These are phyloP conservation scores for Lepiota brunneoincarnata DNA, from an alignment of 768 basidiomycete species.

Conservation along the genomic window DNA sequence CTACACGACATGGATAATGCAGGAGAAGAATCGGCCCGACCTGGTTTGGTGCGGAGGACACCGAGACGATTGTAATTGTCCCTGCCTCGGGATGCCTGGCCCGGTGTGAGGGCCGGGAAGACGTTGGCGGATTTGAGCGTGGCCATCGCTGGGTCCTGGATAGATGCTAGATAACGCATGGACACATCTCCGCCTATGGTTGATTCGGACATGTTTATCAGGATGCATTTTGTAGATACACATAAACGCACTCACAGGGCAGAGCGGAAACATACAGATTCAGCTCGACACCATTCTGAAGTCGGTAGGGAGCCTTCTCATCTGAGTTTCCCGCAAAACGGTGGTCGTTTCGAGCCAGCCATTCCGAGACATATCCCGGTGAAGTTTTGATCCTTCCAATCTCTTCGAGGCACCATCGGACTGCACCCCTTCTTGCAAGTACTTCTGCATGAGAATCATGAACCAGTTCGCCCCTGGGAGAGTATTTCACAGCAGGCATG, in stretches of 20 bases:
- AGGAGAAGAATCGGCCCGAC: constrained; percentile 82
- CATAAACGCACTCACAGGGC: constrained; percentile 40
- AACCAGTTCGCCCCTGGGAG: constrained; percentile 69
- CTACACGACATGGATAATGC: constrained; percentile 90
- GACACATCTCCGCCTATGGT: constrained; percentile 85
- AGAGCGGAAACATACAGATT: constrained; percentile 70
- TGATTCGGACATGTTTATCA: neutral
- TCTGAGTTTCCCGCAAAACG: constrained; percentile 9
- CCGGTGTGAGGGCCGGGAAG: constrained; percentile 31
- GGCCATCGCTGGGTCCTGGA: constrained; percentile 76
- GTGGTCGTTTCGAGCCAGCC: constrained; percentile 1
- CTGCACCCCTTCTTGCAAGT: constrained; percentile 75
- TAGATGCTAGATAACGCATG: constrained; percentile 67
- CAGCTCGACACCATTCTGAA: constrained; percentile 47
- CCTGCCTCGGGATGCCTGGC: constrained; percentile 64
- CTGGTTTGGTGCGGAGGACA: constrained; percentile 90
- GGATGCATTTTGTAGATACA: neutral
- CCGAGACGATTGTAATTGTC: constrained; percentile 75
- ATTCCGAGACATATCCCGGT: constrained; percentile 32
- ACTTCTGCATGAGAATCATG: constrained; percentile 94
- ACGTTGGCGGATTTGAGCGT: constrained; percentile 52
- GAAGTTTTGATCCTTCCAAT: constrained; percentile 34
- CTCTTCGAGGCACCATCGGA: constrained; percentile 81
- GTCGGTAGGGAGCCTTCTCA: constrained; percentile 34
- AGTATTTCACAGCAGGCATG: constrained; percentile 60